phyloP scores from a whole-genome alignment of 1,284 basidiomycete genomes.

The Cutaneotrichosporon mucoides region DNA sequence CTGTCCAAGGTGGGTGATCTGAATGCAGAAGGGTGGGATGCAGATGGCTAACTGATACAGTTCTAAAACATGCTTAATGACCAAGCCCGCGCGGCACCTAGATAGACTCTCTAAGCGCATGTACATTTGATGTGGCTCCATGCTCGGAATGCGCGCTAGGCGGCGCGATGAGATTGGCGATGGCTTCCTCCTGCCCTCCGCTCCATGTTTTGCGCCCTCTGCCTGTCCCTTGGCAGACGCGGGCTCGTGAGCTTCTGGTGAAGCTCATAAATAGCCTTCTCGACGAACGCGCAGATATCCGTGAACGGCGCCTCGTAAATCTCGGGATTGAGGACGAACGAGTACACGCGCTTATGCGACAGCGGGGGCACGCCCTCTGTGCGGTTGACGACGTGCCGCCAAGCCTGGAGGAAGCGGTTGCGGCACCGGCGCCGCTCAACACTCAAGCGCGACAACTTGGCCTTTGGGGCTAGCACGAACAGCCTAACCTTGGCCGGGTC shows the following conservation, averaged over 20 bases:
- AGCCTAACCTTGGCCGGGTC: neutral
- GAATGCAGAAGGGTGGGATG: neutral
- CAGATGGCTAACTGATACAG: neutral
- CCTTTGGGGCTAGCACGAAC: neutral
- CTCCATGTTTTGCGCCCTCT: too few species aligned
- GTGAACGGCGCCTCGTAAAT: neutral
- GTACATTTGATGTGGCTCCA: neutral
- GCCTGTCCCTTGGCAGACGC: too few species aligned
- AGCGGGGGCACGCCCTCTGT: neutral
- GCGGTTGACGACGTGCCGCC: neutral
- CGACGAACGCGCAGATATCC: neutral
- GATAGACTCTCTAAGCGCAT: too few species aligned
- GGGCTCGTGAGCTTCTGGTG: neutral
- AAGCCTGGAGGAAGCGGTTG: neutral
- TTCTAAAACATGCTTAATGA: neutral
- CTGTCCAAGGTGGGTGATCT: constrained; percentile 56
- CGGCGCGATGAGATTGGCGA: too few species aligned
- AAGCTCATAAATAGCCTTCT: neutral
- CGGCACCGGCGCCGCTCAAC: neutral
- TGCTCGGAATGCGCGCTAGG: too few species aligned
- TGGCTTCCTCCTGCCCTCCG: too few species aligned
- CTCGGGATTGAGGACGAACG: neutral
- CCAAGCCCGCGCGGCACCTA: neutral
- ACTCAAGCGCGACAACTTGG: neutral
- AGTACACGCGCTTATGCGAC: neutral